Percentiles rank a stretch among this genome's conserved stretches.
These are phyloP conservation scores for Pichia exigua DNA, from an alignment of 805 yeast species.

Conservation along the genomic window DNA sequence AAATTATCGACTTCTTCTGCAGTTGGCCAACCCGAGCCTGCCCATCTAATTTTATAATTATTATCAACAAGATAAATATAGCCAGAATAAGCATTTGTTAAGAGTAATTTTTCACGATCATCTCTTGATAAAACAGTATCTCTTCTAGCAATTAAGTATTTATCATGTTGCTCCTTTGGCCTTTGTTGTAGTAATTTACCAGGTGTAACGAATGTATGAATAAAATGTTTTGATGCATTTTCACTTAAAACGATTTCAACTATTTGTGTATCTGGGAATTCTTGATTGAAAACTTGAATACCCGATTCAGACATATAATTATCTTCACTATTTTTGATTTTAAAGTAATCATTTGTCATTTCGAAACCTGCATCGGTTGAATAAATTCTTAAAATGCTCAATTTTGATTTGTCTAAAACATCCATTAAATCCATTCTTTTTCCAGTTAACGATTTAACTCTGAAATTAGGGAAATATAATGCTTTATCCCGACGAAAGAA, in stretches of 20 bases:
- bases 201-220: conserved; percentile 46
- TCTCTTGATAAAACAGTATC: conserved; percentile 50
- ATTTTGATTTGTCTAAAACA: conserved; percentile 37
- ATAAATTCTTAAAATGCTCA: conserved; percentile 58
- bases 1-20: conserved; percentile 55
- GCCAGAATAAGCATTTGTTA: conserved; percentile 76
- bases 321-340: conserved; percentile 34
- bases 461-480: conserved; percentile 73
- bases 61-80: conserved; percentile 73
- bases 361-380: conserved; percentile 65
- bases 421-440: conserved; percentile 29
- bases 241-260: conserved; percentile 75
- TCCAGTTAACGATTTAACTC: conserved; percentile 44
- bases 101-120: conserved; percentile 48
- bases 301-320: conserved; percentile 35
- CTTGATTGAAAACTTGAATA: conserved; percentile 31
- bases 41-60: conserved; percentile 79
- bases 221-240: conserved; percentile 56
- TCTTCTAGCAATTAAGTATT: conserved; percentile 54
- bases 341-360: conserved; percentile 55
- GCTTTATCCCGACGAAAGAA: conserved; percentile 68
- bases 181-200: conserved; percentile 28
- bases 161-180: conserved; percentile 32
- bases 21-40: conserved; percentile 73
- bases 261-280: conserved; percentile 53